Evolutionary conservation across 345 rosid species (phyloP), one percentile per base, ranked within the genome.

Genomic region (Limnanthes douglasii): DNA sequence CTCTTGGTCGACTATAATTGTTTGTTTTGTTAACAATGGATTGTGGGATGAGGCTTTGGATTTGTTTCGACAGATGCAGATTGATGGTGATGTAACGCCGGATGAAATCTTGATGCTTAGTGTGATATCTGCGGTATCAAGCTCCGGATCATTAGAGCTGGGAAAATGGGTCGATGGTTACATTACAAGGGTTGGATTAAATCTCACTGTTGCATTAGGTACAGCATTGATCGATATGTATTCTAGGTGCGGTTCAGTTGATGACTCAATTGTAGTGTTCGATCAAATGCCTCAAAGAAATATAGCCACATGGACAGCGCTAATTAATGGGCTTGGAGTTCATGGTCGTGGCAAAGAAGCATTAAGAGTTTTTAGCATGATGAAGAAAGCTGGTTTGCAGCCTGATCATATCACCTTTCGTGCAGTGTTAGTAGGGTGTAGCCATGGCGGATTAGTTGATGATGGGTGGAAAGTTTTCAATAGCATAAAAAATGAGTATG

Each of bases 141-240:
- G 51, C 15, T 33, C 60, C 8, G 72, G 77, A 15, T 57, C 48
- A 9, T 21, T 73, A 25, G 71, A 66, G 28, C 41, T 69, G 55
- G 77, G 74, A 3, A 46, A 47, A 18, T 73, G 82, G 77, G 44
- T 55, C 3, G 62, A 55, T 18, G 37, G 18, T 43, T 73, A 48
- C 11, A 37, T 66, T 34, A 9, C 3, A 8, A 50, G 62, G 39
- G 49, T n/a, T 25, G 64, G 50, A 8, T 36, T 73, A 22, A 19
- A 30, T 18, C 37, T 48, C 8, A 45, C 50, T 6, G 39, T 55
- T 5, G 29, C 62, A 2, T 19, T 73, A 22, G 62, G 69, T 30
- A 62, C 74, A 7, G 68, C 74, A 1, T 31, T 73, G 51, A 21
- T 69, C n/a, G 69, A 69, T 35, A 57, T 69, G 77, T 73, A 57